phyloP scores from a whole-genome alignment of 140 eudicot genomes.

The Anethum foeniculum region DNA sequence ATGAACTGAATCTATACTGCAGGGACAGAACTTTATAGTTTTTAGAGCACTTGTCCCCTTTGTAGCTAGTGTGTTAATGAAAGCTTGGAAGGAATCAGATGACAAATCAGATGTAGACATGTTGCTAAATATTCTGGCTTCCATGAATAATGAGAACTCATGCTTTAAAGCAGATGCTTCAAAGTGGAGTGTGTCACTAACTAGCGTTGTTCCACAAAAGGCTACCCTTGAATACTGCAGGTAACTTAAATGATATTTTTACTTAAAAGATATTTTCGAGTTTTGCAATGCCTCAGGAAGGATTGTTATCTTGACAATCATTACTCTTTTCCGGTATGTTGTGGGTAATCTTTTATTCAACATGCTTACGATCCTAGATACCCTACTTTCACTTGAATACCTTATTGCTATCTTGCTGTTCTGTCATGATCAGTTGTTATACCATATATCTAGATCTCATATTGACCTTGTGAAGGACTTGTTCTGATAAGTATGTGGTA shows the following conservation, averaged over 20 bases:
- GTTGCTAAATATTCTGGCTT: constrained; percentile 66
- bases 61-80: constrained; percentile 55
- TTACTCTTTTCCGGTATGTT: background rate
- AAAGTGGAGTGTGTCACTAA: constrained; percentile 56
- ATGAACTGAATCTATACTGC: constrained; percentile 8
- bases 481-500: background rate
- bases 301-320: background rate
- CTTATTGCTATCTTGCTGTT: background rate
- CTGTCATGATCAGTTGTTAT: background rate
- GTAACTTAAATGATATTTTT: constrained; percentile 16
- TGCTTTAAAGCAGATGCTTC: constrained; percentile 83
- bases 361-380: background rate
- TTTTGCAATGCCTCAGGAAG: background rate
- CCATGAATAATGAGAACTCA: constrained; percentile 62
- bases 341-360: background rate
- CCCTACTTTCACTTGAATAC: background rate
- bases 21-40: constrained; percentile 84
- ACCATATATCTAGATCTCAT: background rate
- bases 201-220: constrained; percentile 57
- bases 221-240: constrained; percentile 65
- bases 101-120: constrained; percentile 56
- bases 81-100: constrained; percentile 64
- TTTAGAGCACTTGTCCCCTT: constrained; percentile 74
- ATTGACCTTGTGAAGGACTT: background rate
- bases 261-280: background rate